phyloP scores from a whole-genome alignment of 345 rosid species.

The Salix suchowensis region DNA sequence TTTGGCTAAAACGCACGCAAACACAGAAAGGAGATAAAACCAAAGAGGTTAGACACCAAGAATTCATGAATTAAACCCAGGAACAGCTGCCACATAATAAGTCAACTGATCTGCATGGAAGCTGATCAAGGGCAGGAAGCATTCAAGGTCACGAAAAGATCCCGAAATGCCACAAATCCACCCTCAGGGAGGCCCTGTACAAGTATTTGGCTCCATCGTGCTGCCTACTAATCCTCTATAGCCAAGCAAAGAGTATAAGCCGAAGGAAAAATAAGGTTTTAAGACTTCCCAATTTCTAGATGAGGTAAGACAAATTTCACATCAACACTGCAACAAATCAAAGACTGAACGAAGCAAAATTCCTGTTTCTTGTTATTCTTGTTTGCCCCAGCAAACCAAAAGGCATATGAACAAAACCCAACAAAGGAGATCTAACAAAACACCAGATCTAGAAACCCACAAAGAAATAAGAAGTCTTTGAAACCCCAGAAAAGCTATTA shows the following conservation, averaged over 20 bases:
- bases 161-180: neutral
- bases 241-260: neutral
- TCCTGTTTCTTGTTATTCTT: neutral
- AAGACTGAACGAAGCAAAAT: constrained; percentile 4
- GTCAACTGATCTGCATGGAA: neutral
- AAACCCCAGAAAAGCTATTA: constrained; percentile 27
- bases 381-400: neutral
- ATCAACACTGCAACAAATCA: constrained; percentile 1
- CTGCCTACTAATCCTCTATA: neutral
- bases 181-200: neutral
- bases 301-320: constrained; percentile 1
- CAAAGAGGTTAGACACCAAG: neutral
- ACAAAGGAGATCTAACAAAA: constrained; percentile 5
- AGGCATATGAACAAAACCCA: neutral
- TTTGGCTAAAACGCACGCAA: neutral
- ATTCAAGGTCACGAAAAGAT: neutral
- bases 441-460: constrained; percentile 7
- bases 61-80: neutral
- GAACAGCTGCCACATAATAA: neutral
- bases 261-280: neutral
- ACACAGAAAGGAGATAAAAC: neutral
- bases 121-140: neutral
- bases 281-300: neutral
- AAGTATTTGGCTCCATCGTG: neutral
- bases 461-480: constrained; percentile 16